A percentile compares a stretch with the other conserved stretches of the same genome.
Evolutionary conservation across 331 rosid species (phyloP).

Genomic region (Rosa hybrid): DNA sequence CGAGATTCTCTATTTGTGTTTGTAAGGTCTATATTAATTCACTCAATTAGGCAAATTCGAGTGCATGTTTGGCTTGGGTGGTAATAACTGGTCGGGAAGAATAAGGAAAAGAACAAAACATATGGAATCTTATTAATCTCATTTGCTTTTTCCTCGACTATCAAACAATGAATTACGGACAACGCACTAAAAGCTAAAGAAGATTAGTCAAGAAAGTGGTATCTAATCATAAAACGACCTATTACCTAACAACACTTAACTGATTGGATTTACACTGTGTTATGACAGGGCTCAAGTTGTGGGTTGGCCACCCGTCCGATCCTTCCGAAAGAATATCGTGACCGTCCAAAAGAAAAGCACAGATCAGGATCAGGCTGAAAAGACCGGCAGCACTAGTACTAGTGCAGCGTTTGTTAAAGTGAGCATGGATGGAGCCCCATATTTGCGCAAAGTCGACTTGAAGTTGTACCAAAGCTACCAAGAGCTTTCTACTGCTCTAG

Average conservation of each 20-base stretch:
- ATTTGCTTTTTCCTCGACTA: slow-evolving; percentile 31
- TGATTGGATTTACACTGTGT: background rate
- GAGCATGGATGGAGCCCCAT: slow-evolving; percentile 97
- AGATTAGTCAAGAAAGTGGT: background rate
- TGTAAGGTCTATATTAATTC: background rate
- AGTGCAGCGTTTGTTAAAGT: slow-evolving; percentile 70
- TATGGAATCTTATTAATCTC: slow-evolving; percentile 47
- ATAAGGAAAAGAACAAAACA: slow-evolving; percentile 65
- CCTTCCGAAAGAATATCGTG: slow-evolving; percentile 70
- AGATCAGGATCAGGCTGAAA: slow-evolving; percentile 37
- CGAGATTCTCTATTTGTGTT: background rate
- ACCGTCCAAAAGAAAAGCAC: slow-evolving; percentile 44
- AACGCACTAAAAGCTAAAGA: slow-evolving; percentile 6
- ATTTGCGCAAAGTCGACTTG: slow-evolving; percentile 85
- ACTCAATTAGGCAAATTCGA: background rate
- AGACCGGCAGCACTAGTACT: background rate
- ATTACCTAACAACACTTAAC: background rate
- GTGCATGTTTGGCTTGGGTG: slow-evolving; percentile 34
- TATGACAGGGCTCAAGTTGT: slow-evolving; percentile 78
- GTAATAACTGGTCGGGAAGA: slow-evolving; percentile 59
- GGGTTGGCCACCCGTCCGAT: slow-evolving; percentile 99
- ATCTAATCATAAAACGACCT: background rate
- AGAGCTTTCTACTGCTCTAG: slow-evolving; percentile 72
- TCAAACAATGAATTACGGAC: slow-evolving; percentile 31
- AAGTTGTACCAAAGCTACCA: slow-evolving; percentile 75